These are phyloP conservation scores for Cystobasidium pallidum DNA, from an alignment of 1,284 basidiomycete genomes.

Conservation along the genomic window DNA sequence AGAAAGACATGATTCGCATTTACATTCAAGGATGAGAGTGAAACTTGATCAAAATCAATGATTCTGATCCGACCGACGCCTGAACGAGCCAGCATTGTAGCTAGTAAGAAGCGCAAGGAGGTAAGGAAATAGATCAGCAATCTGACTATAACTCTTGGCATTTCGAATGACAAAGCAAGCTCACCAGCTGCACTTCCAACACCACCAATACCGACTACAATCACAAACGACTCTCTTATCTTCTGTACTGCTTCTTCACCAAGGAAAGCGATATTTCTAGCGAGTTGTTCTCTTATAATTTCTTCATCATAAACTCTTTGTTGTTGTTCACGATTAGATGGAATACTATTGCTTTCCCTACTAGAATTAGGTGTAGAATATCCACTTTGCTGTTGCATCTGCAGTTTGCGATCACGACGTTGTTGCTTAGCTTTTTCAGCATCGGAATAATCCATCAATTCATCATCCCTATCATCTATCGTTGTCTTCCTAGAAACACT, in stretches of 20 bases:
- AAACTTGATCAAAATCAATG: conserved; percentile 87
- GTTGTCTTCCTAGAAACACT: conserved; percentile 15
- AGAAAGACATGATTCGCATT: conserved; percentile 17
- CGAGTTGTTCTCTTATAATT: conserved; percentile 67
- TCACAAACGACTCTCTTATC: conserved; percentile 75
- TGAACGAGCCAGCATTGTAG: conserved; percentile 83
- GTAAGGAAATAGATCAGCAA: conserved; percentile 54
- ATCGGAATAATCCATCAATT: conserved; percentile 37
- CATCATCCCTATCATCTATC: conserved; percentile 34
- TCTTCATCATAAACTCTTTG: conserved; percentile 53
- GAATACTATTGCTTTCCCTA: background rate
- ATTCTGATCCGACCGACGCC: conserved; percentile 59
- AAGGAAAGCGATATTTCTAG: conserved; percentile 92
- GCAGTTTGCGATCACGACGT: conserved; percentile 4
- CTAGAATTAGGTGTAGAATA: background rate
- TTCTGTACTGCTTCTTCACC: conserved; percentile 85
- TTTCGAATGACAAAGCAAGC: background rate
- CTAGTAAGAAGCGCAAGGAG: conserved; percentile 62
- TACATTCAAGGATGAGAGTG: conserved; percentile 81
- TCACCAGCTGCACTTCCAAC: conserved; percentile 72
- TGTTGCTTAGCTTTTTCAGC: conserved; percentile 8
- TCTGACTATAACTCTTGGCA: background rate
- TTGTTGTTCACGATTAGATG: conserved; percentile 10
- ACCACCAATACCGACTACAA: conserved; percentile 91
- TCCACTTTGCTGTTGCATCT: conserved; percentile 3